Evolutionary conservation across 352 stramenopile genomes (phyloP).

Genomic region (Pythium insidiosum): DNA sequence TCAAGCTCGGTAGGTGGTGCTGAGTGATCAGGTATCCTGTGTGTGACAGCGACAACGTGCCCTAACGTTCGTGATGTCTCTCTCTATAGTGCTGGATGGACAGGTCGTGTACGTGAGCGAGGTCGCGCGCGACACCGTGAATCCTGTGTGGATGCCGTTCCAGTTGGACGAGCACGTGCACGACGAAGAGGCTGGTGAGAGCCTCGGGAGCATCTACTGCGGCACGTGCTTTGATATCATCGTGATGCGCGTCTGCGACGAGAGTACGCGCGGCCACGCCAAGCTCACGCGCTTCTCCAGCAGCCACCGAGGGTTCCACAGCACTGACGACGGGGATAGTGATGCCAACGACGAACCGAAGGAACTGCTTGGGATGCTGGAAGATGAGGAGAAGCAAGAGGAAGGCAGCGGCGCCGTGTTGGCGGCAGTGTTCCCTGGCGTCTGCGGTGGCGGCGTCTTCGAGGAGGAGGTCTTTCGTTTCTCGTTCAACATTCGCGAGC

Average conservation of each 20-base stretch:
- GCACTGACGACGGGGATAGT: slow-evolving; percentile 8
- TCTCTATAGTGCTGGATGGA: slow-evolving; percentile 44
- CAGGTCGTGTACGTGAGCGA: slow-evolving; percentile 72
- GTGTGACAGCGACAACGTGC: not conserved
- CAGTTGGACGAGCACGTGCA: slow-evolving; percentile 29
- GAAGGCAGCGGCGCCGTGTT: not conserved
- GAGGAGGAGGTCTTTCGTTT: slow-evolving; percentile 51
- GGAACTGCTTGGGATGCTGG: not conserved
- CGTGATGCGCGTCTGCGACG: slow-evolving; percentile 59
- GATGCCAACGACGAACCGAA: not conserved
- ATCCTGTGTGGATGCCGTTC: slow-evolving; percentile 79
- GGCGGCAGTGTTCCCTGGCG: too few relatives aligned
- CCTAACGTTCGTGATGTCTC: not conserved
- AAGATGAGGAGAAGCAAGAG: not conserved
- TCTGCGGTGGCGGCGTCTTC: slow-evolving; percentile 1
- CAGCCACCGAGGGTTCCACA: too few relatives aligned
- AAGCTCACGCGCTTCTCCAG: slow-evolving; percentile 42
- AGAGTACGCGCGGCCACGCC: slow-evolving; percentile 40
- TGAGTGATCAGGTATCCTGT: not conserved
- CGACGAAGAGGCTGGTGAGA: slow-evolving; percentile 11
- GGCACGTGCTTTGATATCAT: slow-evolving; percentile 54
- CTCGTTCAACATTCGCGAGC: slow-evolving; percentile 55
- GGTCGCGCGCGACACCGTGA: slow-evolving; percentile 56
- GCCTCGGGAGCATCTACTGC: slow-evolving; percentile 30
- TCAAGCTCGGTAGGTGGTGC: slow-evolving; percentile 47